Percentiles rank a stretch among this genome's conserved stretches.
Conservation (phyloP, 441 rosid species). For the Jatropha multifida region DNA sequence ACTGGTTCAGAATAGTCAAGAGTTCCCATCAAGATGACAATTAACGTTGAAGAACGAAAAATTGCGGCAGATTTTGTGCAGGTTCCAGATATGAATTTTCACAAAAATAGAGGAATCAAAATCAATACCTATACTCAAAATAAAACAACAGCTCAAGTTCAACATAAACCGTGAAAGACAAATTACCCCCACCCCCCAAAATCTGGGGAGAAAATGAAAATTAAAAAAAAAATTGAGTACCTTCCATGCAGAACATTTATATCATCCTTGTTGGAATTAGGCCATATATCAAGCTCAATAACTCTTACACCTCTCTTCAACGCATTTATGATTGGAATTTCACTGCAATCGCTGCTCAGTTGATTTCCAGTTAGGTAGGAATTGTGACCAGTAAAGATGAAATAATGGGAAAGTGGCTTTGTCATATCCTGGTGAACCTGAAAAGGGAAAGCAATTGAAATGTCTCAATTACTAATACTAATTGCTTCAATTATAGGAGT, state of each 20-base stretch:
- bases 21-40: background rate
- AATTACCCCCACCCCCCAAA: background rate
- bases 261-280: conserved; percentile 59
- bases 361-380: conserved; percentile 93
- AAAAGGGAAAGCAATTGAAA: background rate
- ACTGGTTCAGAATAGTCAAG: too few relatives aligned
- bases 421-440: conserved; percentile 87
- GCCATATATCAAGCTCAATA: conserved; percentile 92
- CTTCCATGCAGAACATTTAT: conserved; percentile 85
- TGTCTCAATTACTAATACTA: too few relatives aligned
- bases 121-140: background rate
- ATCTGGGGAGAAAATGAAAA: background rate
- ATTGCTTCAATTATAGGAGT: background rate
- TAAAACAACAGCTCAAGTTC: background rate
- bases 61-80: background rate
- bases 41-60: background rate
- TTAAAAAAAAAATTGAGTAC: conserved; percentile 27
- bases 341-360: conserved; percentile 87
- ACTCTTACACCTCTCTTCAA: conserved; percentile 80
- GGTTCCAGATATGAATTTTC: background rate
- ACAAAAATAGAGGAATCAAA: background rate
- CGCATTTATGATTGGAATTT: conserved; percentile 67
- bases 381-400: conserved; percentile 82
- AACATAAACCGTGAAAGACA: background rate
- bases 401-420: conserved; percentile 84